These are phyloP conservation scores for Flaveria sonorensis DNA, from an alignment of 129 eudicot genomes.

Conservation along the genomic window DNA sequence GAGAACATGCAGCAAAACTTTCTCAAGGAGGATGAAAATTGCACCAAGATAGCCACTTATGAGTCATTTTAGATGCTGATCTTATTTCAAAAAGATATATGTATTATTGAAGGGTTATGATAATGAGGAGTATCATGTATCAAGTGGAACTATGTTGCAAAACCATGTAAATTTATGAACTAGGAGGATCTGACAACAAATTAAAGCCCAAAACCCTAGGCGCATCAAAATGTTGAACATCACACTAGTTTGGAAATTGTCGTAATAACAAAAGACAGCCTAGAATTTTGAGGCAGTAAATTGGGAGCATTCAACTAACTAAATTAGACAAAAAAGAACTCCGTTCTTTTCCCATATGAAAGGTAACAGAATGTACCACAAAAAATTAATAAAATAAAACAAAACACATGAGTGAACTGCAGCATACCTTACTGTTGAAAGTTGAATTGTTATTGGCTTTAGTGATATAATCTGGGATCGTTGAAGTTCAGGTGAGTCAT, in stretches of 20 bases:
- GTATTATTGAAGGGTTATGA: conserved; percentile 13
- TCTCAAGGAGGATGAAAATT: background rate
- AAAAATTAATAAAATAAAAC: background rate
- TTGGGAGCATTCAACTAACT: conserved; percentile 18
- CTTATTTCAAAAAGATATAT: conserved; percentile 16
- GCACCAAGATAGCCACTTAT: background rate
- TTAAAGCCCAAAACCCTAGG: background rate
- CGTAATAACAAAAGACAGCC: no score
- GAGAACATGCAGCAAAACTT: conserved; percentile 10
- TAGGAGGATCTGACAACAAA: conserved; percentile 1
- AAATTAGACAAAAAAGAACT: background rate
- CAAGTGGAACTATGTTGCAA: conserved; percentile 22
- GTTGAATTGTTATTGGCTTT: conserved; percentile 48
- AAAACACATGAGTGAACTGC: conserved; percentile 17
- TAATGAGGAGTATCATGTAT: background rate
- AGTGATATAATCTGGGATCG: conserved; percentile 44
- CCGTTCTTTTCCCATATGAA: conserved; percentile 17
- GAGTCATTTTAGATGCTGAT: background rate
- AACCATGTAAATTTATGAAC: conserved; percentile 14
- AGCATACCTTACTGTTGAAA: conserved; percentile 63
- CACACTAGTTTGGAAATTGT: no score
- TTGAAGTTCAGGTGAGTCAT: conserved; percentile 42
- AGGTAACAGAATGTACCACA: conserved; percentile 4
- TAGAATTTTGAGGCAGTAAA: background rate
- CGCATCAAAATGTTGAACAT: no score